Evolutionary conservation across 2,329 filamentous ascomycete genomes (phyloP).

Genomic region (Trichoderma arundinaceum): DNA sequence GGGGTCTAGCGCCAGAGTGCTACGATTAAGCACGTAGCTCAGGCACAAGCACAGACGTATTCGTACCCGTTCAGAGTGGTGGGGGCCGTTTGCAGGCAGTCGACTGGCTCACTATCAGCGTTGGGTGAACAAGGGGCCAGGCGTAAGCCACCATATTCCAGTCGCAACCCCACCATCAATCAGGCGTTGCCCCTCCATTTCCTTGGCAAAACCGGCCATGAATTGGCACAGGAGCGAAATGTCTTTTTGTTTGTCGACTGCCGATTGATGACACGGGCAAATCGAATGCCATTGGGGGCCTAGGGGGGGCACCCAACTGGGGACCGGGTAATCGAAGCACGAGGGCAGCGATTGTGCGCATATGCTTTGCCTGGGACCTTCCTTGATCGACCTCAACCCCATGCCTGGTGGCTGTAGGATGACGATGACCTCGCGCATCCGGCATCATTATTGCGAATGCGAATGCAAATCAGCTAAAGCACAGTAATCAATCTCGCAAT

Average conservation of each 20-base stretch:
- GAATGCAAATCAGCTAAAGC: conserved; percentile 15
- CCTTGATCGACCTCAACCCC: neutral
- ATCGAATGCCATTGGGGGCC: too few species aligned
- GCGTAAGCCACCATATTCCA: neutral
- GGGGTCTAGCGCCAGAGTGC: conserved; percentile 9
- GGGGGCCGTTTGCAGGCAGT: neutral
- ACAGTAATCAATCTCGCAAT: neutral
- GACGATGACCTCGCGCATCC: neutral
- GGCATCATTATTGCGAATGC: neutral
- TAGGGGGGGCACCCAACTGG: too few species aligned
- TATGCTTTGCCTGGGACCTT: neutral
- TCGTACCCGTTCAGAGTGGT: conserved; percentile 29
- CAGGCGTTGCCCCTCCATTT: neutral
- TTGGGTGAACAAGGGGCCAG: conserved; percentile 25
- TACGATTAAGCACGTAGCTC: conserved; percentile 5
- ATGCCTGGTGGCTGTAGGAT: neutral
- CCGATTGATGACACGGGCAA: too few species aligned
- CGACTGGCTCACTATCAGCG: neutral
- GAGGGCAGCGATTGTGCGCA: too few species aligned
- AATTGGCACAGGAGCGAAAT: too few species aligned
- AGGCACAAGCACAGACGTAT: conserved; percentile 29
- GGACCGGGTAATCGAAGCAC: too few species aligned
- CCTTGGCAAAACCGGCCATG: too few species aligned
- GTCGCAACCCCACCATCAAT: neutral
- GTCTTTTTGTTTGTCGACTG: too few species aligned